Conservation (phyloP, 1,139 yeast genomes). For the Zhuliangozyma blackwelliae region DNA sequence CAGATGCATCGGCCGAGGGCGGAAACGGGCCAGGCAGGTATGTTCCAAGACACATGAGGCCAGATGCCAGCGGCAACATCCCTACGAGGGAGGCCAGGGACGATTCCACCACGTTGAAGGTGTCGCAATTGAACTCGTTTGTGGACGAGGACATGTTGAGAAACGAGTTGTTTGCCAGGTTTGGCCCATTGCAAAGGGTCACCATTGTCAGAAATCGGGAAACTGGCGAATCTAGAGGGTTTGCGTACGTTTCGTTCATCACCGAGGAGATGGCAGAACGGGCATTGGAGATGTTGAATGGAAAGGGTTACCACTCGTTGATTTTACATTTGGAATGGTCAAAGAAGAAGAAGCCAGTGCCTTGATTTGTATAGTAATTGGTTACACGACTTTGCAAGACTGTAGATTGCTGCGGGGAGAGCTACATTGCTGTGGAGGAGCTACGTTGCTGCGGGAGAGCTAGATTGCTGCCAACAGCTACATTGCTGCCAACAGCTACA, state of each 20-base stretch:
- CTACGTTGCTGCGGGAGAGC: too few relatives aligned
- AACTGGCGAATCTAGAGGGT: constrained; percentile 92
- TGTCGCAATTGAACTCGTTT: constrained; percentile 84
- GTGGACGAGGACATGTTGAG: constrained; percentile 83
- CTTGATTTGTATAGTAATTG: neutral
- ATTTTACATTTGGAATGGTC: constrained; percentile 76
- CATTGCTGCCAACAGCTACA: too few relatives aligned
- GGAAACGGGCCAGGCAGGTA: constrained; percentile 46
- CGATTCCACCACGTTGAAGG: constrained; percentile 84
- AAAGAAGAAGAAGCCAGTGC: constrained; percentile 31
- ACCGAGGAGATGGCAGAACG: constrained; percentile 66
- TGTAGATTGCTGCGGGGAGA: too few relatives aligned
- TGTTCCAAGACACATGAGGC: constrained; percentile 78
- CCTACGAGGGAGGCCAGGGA: constrained; percentile 56
- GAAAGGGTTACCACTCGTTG: constrained; percentile 90
- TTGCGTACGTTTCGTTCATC: constrained; percentile 90
- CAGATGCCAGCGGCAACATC: constrained; percentile 54
- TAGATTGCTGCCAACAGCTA: too few relatives aligned
- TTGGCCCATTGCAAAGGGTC: constrained; percentile 76
- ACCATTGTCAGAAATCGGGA: constrained; percentile 87
- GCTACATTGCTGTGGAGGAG: too few relatives aligned
- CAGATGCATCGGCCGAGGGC: constrained; percentile 14
- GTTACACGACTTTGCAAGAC: too few relatives aligned
- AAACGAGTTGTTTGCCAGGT: constrained; percentile 63
- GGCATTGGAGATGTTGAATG: constrained; percentile 77